Conservation (phyloP, 2,329 filamentous ascomycete species). For the Pseudodiploospora longispora region DNA sequence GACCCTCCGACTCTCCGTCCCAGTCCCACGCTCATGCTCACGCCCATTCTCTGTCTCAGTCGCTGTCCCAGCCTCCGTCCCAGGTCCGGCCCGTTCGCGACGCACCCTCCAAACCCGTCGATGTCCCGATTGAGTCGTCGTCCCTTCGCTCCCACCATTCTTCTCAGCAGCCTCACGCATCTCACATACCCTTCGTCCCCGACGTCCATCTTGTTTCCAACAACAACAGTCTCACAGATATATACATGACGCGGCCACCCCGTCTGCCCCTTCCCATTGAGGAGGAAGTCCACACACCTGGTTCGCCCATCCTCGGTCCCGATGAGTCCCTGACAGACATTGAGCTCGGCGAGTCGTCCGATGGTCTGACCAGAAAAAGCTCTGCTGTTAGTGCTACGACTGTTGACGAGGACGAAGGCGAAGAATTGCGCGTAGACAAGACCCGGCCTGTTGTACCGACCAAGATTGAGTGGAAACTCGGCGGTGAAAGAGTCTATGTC, state of each 20-base stretch:
- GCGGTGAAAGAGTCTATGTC: slow-evolving; percentile 86
- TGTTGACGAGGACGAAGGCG: slow-evolving; percentile 68
- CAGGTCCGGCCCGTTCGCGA: slow-evolving; percentile 20
- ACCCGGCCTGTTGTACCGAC: slow-evolving; percentile 75
- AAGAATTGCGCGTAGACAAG: slow-evolving; percentile 69
- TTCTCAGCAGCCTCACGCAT: slow-evolving; percentile 17
- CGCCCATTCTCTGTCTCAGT: not conserved
- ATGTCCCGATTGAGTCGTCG: slow-evolving; percentile 40
- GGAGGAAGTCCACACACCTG: slow-evolving; percentile 80
- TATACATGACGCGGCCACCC: slow-evolving; percentile 66
- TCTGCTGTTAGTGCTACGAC: slow-evolving; percentile 55
- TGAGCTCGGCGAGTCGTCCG: slow-evolving; percentile 42
- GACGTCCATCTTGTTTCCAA: slow-evolving; percentile 40
- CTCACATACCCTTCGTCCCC: slow-evolving; percentile 23
- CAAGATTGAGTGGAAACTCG: slow-evolving; percentile 73
- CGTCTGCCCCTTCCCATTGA: slow-evolving; percentile 88
- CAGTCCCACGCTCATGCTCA: slow-evolving; percentile 8
- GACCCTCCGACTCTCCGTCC: slow-evolving; percentile 13
- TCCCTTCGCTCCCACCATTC: slow-evolving; percentile 28
- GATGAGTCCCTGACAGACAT: slow-evolving; percentile 49
- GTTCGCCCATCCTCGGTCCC: slow-evolving; percentile 77
- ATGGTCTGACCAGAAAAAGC: slow-evolving; percentile 43
- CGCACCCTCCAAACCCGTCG: slow-evolving; percentile 48
- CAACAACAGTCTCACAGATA: slow-evolving; percentile 52
- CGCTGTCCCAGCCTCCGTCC: slow-evolving; percentile 9